Percentiles rank a stretch among this genome's conserved stretches.
Evolutionary conservation across 2,329 filamentous ascomycete genomes (phyloP).

Genomic region (Colletotrichum sp.): DNA sequence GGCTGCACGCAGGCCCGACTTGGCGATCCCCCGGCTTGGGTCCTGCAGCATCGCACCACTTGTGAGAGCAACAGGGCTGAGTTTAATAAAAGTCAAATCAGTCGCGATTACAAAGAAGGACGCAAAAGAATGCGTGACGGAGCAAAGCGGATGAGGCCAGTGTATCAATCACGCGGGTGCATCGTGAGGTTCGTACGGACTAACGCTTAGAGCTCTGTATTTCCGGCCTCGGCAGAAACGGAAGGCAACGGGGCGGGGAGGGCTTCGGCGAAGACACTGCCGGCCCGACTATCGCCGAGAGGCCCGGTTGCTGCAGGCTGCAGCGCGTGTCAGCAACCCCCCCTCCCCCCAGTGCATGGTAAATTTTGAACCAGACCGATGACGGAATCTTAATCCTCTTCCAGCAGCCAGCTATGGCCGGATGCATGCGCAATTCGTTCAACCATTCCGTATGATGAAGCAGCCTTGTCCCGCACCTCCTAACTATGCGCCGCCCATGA

Average conservation of each 20-base stretch:
- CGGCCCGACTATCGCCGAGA: slow-evolving; percentile 19
- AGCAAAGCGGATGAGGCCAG: neutral
- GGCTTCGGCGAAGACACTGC: neutral
- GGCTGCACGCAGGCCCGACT: neutral
- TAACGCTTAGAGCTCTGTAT: neutral
- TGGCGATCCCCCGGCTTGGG: neutral
- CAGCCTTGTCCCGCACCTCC: neutral
- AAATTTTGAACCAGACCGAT: slow-evolving; percentile 16
- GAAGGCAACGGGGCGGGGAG: neutral
- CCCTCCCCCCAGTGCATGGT: neutral
- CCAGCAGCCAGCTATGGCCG: neutral
- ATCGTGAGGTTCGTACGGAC: neutral
- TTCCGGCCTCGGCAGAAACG: neutral
- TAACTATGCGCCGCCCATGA: slow-evolving; percentile 20
- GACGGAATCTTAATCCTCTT: neutral
- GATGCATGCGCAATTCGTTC: neutral
- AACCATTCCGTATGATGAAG: slow-evolving; percentile 12
- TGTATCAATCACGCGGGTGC: neutral
- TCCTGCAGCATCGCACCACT: neutral
- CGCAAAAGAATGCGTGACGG: neutral
- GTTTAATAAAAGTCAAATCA: neutral
- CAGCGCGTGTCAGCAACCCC: neutral
- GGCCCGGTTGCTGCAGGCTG: neutral
- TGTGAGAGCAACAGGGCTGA: neutral
- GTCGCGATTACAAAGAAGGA: neutral